Evolutionary conservation across 2,329 filamentous ascomycete genomes (phyloP).

Genomic region (Ascochyta koolunga): DNA sequence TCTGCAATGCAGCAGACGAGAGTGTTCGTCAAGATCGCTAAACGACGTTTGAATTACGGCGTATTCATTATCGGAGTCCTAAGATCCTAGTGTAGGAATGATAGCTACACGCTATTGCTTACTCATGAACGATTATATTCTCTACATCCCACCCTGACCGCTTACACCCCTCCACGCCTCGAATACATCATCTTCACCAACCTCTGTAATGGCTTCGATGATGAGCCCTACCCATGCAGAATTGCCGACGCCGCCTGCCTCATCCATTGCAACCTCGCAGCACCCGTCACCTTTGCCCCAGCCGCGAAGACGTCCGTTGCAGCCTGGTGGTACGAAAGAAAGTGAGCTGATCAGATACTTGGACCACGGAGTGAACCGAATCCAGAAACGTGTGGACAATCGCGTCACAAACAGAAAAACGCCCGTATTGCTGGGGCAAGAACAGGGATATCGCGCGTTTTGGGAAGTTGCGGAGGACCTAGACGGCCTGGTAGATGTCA

Average conservation of each 20-base stretch:
- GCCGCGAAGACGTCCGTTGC: constrained; percentile 59
- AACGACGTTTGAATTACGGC: background rate
- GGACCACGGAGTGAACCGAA: constrained; percentile 54
- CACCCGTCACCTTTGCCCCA: constrained; percentile 55
- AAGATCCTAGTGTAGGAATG: constrained; percentile 20
- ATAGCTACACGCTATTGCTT: constrained; percentile 20
- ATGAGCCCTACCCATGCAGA: constrained; percentile 6
- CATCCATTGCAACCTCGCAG: constrained; percentile 51
- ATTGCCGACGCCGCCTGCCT: constrained; percentile 56
- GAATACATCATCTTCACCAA: background rate
- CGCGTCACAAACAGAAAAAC: constrained; percentile 54
- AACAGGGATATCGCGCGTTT: constrained; percentile 65
- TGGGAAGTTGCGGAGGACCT: constrained; percentile 75
- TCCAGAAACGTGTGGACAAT: constrained; percentile 40
- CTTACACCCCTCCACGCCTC: background rate
- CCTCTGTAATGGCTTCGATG: constrained; percentile 19
- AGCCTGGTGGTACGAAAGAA: constrained; percentile 64
- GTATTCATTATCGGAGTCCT: background rate
- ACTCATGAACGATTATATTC: constrained; percentile 13
- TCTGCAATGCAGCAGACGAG: background rate
- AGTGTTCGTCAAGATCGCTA: background rate
- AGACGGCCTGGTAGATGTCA: constrained; percentile 74
- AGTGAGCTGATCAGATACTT: constrained; percentile 63
- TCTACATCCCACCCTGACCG: constrained; percentile 19
- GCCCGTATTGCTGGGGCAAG: constrained; percentile 48